Evolutionary conservation across 1,139 yeast genomes (phyloP).

Genomic region (Hyphopichia pseudoburtonii): DNA sequence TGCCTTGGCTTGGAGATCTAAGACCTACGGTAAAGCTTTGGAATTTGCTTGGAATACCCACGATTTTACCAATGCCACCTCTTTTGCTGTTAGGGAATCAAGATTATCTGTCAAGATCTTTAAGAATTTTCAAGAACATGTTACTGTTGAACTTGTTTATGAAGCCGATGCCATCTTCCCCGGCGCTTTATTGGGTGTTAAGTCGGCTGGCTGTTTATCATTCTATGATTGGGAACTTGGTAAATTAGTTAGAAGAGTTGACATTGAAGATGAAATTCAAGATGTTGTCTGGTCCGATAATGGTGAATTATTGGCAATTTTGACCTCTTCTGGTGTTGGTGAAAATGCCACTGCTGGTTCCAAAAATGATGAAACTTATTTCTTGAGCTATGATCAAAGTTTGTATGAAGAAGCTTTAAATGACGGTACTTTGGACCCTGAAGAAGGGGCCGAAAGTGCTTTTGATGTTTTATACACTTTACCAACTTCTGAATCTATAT

Average conservation of each 20-base stretch:
- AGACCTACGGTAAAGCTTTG: conserved; percentile 84
- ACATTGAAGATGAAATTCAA: conserved; percentile 67
- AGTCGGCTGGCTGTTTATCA: conserved; percentile 76
- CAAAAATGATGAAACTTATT: conserved; percentile 67
- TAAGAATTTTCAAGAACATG: conserved; percentile 81
- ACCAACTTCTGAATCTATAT: conserved; percentile 65
- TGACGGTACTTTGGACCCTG: conserved; percentile 61
- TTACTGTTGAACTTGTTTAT: conserved; percentile 64
- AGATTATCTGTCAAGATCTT: conserved; percentile 64
- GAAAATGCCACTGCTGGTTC: conserved; percentile 19
- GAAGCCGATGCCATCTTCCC: conserved; percentile 81
- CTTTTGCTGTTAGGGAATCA: conserved; percentile 80
- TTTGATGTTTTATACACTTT: conserved; percentile 85
- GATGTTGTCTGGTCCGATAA: conserved; percentile 92
- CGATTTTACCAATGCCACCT: conserved; percentile 65
- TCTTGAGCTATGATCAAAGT: conserved; percentile 70
- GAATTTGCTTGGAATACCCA: conserved; percentile 93
- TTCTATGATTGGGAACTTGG: conserved; percentile 96
- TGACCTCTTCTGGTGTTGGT: conserved; percentile 48
- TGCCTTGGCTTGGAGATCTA: conserved; percentile 97
- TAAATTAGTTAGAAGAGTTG: conserved; percentile 76
- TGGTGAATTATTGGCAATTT: conserved; percentile 82
- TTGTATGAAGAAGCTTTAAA: conserved; percentile 64
- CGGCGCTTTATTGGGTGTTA: conserved; percentile 83
- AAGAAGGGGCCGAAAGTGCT: conserved; percentile 84